These are phyloP conservation scores for Hypoxylon cercidicola DNA, from an alignment of 495 filamentous ascomycete species.

Conservation along the genomic window DNA sequence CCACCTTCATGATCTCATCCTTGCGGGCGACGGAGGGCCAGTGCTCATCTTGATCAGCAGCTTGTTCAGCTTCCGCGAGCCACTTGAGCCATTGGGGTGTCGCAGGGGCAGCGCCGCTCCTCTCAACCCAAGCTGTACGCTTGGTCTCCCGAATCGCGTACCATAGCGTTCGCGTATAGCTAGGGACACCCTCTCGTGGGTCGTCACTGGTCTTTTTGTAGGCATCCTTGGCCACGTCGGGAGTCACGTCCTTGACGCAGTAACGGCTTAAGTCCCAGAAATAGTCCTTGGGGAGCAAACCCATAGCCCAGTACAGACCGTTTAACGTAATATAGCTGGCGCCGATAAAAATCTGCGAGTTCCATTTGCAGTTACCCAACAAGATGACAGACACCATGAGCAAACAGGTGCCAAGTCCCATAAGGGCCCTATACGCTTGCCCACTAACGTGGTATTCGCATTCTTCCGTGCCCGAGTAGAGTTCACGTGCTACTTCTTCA, in stretches of 20 bases:
- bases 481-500: constrained; percentile 71
- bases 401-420: constrained; percentile 67
- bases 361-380: constrained; percentile 69
- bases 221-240: constrained; percentile 45
- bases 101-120: constrained; percentile 58
- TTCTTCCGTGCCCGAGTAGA: constrained; percentile 69
- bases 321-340: constrained; percentile 68
- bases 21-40: constrained; percentile 64
- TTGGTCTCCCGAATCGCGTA: constrained; percentile 64
- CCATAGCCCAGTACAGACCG: constrained; percentile 66
- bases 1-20: constrained; percentile 58
- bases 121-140: constrained; percentile 59
- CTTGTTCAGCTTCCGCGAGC: constrained; percentile 59
- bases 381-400: constrained; percentile 71
- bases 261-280: constrained; percentile 66
- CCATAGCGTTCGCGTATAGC: constrained; percentile 66
- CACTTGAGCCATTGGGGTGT: constrained; percentile 63
- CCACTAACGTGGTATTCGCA: constrained; percentile 63
- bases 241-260: constrained; percentile 50
- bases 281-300: constrained; percentile 55
- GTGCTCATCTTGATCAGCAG: constrained; percentile 44
- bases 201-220: constrained; percentile 41
- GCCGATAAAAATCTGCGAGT: constrained; percentile 67
- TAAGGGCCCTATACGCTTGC: constrained; percentile 57
- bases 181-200: constrained; percentile 49